phyloP scores from a whole-genome alignment of 371 early-diverging fungal species.

The Apophysomyces ossiformis region DNA sequence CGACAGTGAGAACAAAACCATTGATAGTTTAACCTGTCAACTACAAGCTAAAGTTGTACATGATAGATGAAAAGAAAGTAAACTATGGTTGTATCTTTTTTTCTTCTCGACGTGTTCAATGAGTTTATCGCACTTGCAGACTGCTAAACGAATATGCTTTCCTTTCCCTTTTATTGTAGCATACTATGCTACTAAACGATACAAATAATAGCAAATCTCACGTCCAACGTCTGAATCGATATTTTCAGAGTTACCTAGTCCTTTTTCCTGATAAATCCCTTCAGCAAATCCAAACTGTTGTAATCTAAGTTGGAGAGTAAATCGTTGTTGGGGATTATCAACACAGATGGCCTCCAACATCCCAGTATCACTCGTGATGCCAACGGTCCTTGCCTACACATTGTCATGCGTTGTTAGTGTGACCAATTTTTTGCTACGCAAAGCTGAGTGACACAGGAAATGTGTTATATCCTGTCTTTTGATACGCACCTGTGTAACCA shows the following conservation, averaged over 20 bases:
- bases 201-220: no score
- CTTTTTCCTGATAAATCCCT: slow-evolving; percentile 83
- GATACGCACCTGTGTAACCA: slow-evolving; percentile 85
- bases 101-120: no score
- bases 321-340: slow-evolving; percentile 52
- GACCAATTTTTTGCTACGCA: slow-evolving; percentile 66
- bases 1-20: no score
- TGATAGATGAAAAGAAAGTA: no score
- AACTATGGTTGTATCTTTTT: no score
- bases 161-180: no score
- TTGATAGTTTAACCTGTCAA: no score
- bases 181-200: no score
- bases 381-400: slow-evolving; percentile 69
- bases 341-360: slow-evolving; percentile 71
- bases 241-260: slow-evolving; percentile 14
- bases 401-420: slow-evolving; percentile 65
- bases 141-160: no score
- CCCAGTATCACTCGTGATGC: slow-evolving; percentile 79
- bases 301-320: slow-evolving; percentile 93
- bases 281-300: slow-evolving; percentile 95
- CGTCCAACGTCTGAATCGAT: no score
- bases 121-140: no score
- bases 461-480: background rate
- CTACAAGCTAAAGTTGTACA: no score
- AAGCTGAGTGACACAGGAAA: slow-evolving; percentile 1